phyloP scores from a whole-genome alignment of 495 filamentous ascomycete genomes.

The Talaromyces thailandensis region DNA sequence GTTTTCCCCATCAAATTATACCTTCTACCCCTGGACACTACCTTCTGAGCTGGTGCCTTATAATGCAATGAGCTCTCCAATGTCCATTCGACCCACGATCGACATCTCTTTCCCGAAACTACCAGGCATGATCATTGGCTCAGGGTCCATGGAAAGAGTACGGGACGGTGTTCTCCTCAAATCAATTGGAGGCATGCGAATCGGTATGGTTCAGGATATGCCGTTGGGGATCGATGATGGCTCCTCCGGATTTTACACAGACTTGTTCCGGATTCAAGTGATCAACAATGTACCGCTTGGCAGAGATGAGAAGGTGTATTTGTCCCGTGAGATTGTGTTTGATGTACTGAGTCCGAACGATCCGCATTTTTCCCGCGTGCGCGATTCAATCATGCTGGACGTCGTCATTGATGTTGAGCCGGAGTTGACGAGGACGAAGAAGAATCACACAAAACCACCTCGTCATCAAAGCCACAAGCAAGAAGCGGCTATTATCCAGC shows the following conservation, averaged over 20 bases:
- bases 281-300: slow-evolving; percentile 76
- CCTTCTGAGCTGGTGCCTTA: slow-evolving; percentile 62
- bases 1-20: slow-evolving; percentile 65
- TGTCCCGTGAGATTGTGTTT: slow-evolving; percentile 66
- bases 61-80: slow-evolving; percentile 61
- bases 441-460: slow-evolving; percentile 9
- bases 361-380: slow-evolving; percentile 71
- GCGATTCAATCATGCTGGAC: slow-evolving; percentile 64
- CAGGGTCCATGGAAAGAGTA: slow-evolving; percentile 48
- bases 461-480: background rate
- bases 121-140: slow-evolving; percentile 45
- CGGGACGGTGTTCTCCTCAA: slow-evolving; percentile 72
- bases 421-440: slow-evolving; percentile 27
- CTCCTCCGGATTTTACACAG: slow-evolving; percentile 16
- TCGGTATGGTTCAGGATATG: slow-evolving; percentile 70
- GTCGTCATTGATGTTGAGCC: slow-evolving; percentile 52
- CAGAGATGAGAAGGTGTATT: slow-evolving; percentile 80
- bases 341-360: slow-evolving; percentile 63
- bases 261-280: slow-evolving; percentile 59
- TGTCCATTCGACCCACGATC: slow-evolving; percentile 53
- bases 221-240: slow-evolving; percentile 11
- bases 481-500: slow-evolving; percentile 3
- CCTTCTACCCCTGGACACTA: slow-evolving; percentile 88
- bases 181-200: slow-evolving; percentile 64
- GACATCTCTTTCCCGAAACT: slow-evolving; percentile 74